Evolutionary conservation across 2,329 filamentous ascomycete species (phyloP), one percentile per base, ranked within the genome.

Genomic region (Orbilia javanica): DNA sequence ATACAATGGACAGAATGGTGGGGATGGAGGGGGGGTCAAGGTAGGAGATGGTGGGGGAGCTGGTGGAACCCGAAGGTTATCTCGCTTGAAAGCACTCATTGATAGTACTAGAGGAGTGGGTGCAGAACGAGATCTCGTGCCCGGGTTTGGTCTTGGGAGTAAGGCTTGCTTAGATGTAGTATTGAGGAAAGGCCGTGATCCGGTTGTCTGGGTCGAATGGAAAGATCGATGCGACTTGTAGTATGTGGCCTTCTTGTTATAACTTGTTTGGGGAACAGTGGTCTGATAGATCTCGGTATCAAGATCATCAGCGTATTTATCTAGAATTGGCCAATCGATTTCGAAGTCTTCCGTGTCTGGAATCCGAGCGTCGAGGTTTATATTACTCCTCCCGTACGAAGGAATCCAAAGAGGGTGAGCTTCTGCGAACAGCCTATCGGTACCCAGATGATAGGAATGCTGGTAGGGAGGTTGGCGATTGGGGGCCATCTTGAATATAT

Each of bases 21-120:
- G 67, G 2, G 74, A 42, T 39, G 74, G 68, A 8, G 68, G 74
- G 66, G 67, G 74, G n/a, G 74, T 72, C 27, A 67, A 48, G 2
- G 63, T 68, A 6, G 74, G 74, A 20, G 74, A 79, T 25, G 74
- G 74, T 46, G 74, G 73, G 42, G 74, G 74, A 11, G 74, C 74
- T 15, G 74, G 74, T 20, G 74, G 74, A 15, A 72, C 57, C 60
- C 60, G 55, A 34, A 60, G 44, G 31, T 65, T 64, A 18, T 53
- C 50, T 71, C 50, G 46, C 42, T 77, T 77, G 50, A 77, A 77
- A 18, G 66, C 73, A 63, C 66, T 77, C 73, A 77, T 77, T 10
- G 66, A 71, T 18, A 77, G 15, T 46, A 70, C 48, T 27, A 77
- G 31, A 52, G 73, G 73, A n/a, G 73, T 48, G 39, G 66, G 66